Conservation (phyloP, 2,329 filamentous ascomycete species). For the Meredithiella fracta region DNA sequence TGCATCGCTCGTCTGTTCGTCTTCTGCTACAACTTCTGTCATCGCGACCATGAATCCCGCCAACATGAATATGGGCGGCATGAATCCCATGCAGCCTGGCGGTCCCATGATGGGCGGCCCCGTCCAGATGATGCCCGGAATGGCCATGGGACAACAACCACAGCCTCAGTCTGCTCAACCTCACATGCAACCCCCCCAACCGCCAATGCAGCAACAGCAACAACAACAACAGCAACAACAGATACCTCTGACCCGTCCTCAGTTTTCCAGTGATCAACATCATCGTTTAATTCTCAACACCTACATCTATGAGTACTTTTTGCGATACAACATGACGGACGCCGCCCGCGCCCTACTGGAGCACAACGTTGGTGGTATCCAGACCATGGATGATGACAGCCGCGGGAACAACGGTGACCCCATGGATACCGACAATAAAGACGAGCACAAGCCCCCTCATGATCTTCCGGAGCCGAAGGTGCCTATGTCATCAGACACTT, state of each 20-base stretch:
- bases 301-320: slow-evolving; percentile 82
- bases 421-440: slow-evolving; percentile 73
- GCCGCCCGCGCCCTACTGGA: slow-evolving; percentile 60
- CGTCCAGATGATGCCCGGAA: slow-evolving; percentile 8
- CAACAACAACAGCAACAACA: slow-evolving; percentile 20
- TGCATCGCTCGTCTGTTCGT: no score
- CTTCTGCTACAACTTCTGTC: neutral
- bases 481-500: slow-evolving; percentile 42
- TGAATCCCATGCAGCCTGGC: slow-evolving; percentile 51
- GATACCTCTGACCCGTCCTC: slow-evolving; percentile 18
- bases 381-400: slow-evolving; percentile 39
- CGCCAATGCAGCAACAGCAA: slow-evolving; percentile 1
- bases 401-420: slow-evolving; percentile 53
- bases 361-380: slow-evolving; percentile 21
- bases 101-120: slow-evolving; percentile 44
- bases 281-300: slow-evolving; percentile 54
- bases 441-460: slow-evolving; percentile 57
- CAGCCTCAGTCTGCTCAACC: slow-evolving; percentile 23
- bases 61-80: slow-evolving; percentile 47
- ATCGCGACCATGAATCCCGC: slow-evolving; percentile 33
- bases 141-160: slow-evolving; percentile 11
- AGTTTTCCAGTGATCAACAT: slow-evolving; percentile 26
- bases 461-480: slow-evolving; percentile 65
- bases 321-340: slow-evolving; percentile 70
- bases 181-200: slow-evolving; percentile 5